phyloP scores from a whole-genome alignment of 805 yeast genomes.

The Jamesozyma lodderae region DNA sequence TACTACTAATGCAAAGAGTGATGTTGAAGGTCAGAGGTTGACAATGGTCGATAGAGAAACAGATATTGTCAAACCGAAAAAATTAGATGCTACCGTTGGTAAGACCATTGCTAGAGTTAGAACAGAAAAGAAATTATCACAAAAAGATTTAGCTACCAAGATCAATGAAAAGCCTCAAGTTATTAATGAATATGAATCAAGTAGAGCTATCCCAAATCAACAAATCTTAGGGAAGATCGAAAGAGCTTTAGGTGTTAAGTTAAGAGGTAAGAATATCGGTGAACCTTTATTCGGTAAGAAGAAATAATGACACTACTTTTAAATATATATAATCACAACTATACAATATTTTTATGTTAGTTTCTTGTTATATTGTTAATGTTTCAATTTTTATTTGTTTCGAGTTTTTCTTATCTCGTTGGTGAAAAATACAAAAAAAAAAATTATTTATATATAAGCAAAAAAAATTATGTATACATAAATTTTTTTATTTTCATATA shows the following conservation, averaged over 20 bases:
- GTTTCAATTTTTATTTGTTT: not conserved
- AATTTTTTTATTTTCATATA: too few species aligned
- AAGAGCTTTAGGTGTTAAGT: conserved; percentile 86
- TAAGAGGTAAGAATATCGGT: conserved; percentile 94
- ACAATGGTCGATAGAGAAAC: conserved; percentile 89
- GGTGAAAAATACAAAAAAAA: too few species aligned
- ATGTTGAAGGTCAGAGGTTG: conserved; percentile 89
- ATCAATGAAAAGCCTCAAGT: conserved; percentile 93
- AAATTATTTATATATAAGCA: too few species aligned
- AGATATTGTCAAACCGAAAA: conserved; percentile 88
- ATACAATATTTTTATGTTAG: too few species aligned
- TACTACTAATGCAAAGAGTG: conserved; percentile 48
- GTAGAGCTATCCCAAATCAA: conserved; percentile 94
- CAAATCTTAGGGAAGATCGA: conserved; percentile 88
- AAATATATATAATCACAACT: too few species aligned
- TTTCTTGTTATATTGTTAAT: too few species aligned
- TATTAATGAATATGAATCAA: conserved; percentile 93
- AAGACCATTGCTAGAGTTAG: conserved; percentile 79
- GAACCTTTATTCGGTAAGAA: conserved; percentile 54
- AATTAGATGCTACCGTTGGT: conserved; percentile 77
- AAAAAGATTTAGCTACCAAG: conserved; percentile 93
- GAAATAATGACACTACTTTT: conserved; percentile 19
- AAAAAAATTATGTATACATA: too few species aligned
- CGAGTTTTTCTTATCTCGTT: too few species aligned
- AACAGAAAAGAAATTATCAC: conserved; percentile 80